Evolutionary conservation across 306 rosid species (phyloP), one percentile per base, ranked within the genome.

Genomic region (Malus fusca): DNA sequence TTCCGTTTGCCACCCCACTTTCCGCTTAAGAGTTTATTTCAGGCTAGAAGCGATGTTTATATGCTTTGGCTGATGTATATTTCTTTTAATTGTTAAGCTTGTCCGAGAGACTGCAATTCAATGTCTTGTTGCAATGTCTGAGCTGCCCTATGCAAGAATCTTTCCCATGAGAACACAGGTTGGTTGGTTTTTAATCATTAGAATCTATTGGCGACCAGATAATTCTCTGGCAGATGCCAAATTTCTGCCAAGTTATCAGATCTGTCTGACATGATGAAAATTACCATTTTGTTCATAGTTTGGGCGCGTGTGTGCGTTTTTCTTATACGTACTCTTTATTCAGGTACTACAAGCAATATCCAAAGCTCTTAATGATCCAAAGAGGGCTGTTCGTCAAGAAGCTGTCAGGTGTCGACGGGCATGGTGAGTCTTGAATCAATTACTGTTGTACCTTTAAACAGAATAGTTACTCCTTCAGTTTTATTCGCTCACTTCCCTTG

Each of bases 101-200:
- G 98, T 95, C 66, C 90, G 98, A 76, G 97, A 95, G 88, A 90
- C 97, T 12, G 93, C 92, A 59, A 83, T 90, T 71, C 97, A 92
- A 81, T 92, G 97, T 84, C 95, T 95, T 35, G 77, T 82, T 78
- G 97, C 96, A 69, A 83, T 88, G 84, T 89, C 97, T 3, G 88
- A 85, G 88, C 85, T 95, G 71, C 98, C 98, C 30, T 87, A 92
- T 78, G 77, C 77, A 26, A 85, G 90, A 71, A 92, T 92, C 78
- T 95, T 88, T 74, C 98, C 98, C 48, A 72, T 92, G 91, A 92
- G 93, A 85, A 58, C 78, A 63, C 96, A 89, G 98, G 98, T 88
- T 51, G 79, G 87, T 77, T 68, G 60, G 59, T 61, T 25, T 75
- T 75, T 61, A 70, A 25, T 82, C 66, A 63, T 84, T 46, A 69